Evolutionary conservation across 345 rosid species (phyloP), one percentile per base, ranked within the genome.

Genomic region (Citrus hindsii): DNA sequence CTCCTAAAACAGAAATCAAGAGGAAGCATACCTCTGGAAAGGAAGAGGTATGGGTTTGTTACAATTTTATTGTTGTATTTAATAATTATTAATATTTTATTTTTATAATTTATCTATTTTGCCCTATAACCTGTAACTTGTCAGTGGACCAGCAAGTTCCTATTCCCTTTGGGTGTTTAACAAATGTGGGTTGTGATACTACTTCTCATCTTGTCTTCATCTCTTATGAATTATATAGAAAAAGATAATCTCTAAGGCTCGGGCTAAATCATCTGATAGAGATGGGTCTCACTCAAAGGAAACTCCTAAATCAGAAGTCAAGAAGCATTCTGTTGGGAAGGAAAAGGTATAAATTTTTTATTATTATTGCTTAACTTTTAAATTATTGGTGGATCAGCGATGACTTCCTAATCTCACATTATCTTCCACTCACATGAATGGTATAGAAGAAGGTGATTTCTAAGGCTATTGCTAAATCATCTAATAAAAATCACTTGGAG

Each of bases 11-110:
- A 69, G 83, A 79, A 74, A 40, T 73, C 77, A 83, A 81, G 77
- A 83, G 84, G 83, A 88, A 68, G 63, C 84, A 69, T 32, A 59
- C 89, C 62, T 73, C 84, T 16, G 77, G 82, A 79, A 88, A 85
- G 83, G 86, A 81, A 82, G 83, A 79, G 86, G 90, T 87, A 87
- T 63, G 77, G 42, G 22, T 18, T 30, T 65, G 58, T 69, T 53
- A 42, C 66, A 59, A 3, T 22, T 7, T 59, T 66, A 18, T 19
- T 53, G 22, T 18, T 16, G 58, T 53, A 19, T 46, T 46, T 46
- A 13, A 46, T 46, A 12, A 13, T 46, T 46, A 13, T 46, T 12
- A 46, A 46, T 46, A 46, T 46, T 46, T 46, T 46, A 13, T 46
- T 46, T 3, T 53, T 18, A 53, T 53, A 53, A 18, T 53, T 53